phyloP scores from a whole-genome alignment of 2,329 filamentous ascomycete species.

The Cercospora citrullina region DNA sequence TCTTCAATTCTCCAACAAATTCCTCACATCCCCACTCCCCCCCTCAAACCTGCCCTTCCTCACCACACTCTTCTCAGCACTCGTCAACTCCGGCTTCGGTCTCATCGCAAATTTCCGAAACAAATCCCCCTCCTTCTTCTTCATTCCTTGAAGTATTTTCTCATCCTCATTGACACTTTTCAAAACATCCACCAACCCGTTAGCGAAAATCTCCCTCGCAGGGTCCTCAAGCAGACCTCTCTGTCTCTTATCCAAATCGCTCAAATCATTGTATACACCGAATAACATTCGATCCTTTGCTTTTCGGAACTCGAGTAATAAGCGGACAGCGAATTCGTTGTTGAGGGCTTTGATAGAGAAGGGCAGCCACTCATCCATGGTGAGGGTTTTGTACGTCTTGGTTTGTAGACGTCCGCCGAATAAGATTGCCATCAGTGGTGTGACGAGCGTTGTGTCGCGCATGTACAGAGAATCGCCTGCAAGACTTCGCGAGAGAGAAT shows the following conservation, averaged over 20 bases:
- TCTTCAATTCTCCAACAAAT: not conserved
- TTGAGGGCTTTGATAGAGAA: conserved; percentile 32
- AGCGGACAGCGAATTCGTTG: conserved; percentile 29
- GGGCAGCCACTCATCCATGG: conserved; percentile 42
- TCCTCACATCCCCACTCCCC: conserved; percentile 10
- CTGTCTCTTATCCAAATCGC: not conserved
- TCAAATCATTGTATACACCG: conserved; percentile 31
- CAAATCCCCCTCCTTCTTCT: not conserved
- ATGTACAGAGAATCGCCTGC: conserved; percentile 29
- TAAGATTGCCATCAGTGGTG: conserved; percentile 33
- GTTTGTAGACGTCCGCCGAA: conserved; percentile 36
- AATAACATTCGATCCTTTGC: conserved; percentile 38
- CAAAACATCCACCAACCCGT: conserved; percentile 26
- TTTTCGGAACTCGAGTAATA: conserved; percentile 41
- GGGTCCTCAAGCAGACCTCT: conserved; percentile 23
- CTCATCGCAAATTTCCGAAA: not conserved
- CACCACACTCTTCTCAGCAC: not conserved
- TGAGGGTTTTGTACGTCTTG: conserved; percentile 27
- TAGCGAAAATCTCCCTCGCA: conserved; percentile 27
- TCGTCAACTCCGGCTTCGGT: not conserved
- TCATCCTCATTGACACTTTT: not conserved
- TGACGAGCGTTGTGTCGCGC: conserved; percentile 32
- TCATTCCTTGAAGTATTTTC: not conserved
- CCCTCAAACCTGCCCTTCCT: conserved; percentile 3
- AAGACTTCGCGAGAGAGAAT: conserved; percentile 21